Evolutionary conservation across 352 stramenopile genomes (phyloP).

Genomic region (Pythium scleroteichum): DNA sequence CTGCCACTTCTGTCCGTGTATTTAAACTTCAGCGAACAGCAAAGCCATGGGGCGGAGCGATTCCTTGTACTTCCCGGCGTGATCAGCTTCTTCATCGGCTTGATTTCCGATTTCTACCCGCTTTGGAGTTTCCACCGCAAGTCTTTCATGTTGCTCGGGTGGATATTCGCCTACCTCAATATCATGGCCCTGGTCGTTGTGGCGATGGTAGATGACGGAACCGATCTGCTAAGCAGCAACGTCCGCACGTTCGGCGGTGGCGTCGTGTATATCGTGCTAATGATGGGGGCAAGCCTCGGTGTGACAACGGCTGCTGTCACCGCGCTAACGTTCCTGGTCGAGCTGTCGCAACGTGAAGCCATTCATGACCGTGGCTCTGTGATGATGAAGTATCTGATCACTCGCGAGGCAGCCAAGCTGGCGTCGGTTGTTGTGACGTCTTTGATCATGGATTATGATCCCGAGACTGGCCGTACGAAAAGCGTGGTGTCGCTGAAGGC

Average conservation of each 20-base stretch:
- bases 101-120: conserved; percentile 81
- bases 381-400: conserved; percentile 71
- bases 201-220: conserved; percentile 54
- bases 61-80: conserved; percentile 62
- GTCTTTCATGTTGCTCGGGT: conserved; percentile 75
- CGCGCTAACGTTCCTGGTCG: conserved; percentile 65
- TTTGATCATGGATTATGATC: conserved; percentile 40
- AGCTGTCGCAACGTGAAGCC: conserved; percentile 75
- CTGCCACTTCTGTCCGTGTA: conserved; percentile 66
- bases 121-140: conserved; percentile 76
- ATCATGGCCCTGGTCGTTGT: conserved; percentile 71
- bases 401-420: conserved; percentile 44
- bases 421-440: conserved; percentile 33
- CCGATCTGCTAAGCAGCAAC: conserved; percentile 35
- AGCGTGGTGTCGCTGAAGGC: conserved; percentile 65
- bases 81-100: conserved; percentile 71
- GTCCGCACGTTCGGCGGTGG: conserved; percentile 58
- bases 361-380: conserved; percentile 71
- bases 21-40: conserved; percentile 45
- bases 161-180: conserved; percentile 67
- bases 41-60: conserved; percentile 47
- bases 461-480: conserved; percentile 32
- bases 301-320: conserved; percentile 60
- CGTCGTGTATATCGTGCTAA: conserved; percentile 68
- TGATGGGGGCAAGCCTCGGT: conserved; percentile 65